Percentiles rank a stretch among this genome's conserved stretches.
Evolutionary conservation across 768 basidiomycete genomes (phyloP).

Genomic region (Russula lepida): DNA sequence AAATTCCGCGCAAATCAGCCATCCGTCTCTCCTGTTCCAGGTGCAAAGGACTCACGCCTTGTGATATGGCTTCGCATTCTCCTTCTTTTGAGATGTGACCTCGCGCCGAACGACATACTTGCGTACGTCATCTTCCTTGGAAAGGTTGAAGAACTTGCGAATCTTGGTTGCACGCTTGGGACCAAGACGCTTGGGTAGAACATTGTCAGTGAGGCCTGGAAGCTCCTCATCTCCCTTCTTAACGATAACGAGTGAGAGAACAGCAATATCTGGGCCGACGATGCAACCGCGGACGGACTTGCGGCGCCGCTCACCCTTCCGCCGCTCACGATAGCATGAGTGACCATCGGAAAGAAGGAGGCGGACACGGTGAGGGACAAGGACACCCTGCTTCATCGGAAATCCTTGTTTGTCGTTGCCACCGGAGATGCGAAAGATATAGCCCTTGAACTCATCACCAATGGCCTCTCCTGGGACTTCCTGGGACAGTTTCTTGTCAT

Average conservation of each 20-base stretch:
- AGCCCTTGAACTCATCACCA: slow-evolving; percentile 96
- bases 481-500: slow-evolving; percentile 94
- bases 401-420: slow-evolving; percentile 99
- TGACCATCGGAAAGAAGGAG: slow-evolving; percentile 94
- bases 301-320: slow-evolving; percentile 93
- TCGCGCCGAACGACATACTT: slow-evolving; percentile 94
- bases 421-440: slow-evolving; percentile 93
- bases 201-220: slow-evolving; percentile 83
- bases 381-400: slow-evolving; percentile 99
- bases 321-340: slow-evolving; percentile 93
- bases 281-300: slow-evolving; percentile 99
- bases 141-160: slow-evolving; percentile 92
- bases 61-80: slow-evolving; percentile 84
- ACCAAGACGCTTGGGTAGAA: slow-evolving; percentile 91
- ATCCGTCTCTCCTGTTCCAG: not conserved
- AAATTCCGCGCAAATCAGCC: not conserved
- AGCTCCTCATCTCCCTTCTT: slow-evolving; percentile 92
- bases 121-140: slow-evolving; percentile 96
- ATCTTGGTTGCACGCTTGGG: slow-evolving; percentile 98
- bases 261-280: slow-evolving; percentile 93
- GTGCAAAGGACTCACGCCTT: slow-evolving; percentile 67
- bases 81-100: slow-evolving; percentile 84
- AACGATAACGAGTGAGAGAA: slow-evolving; percentile 88
- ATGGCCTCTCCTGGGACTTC: slow-evolving; percentile 87
- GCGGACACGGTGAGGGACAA: slow-evolving; percentile 86